These are phyloP conservation scores for Thielaviopsis euricoi DNA, from an alignment of 2,329 filamentous ascomycete species.

Conservation along the genomic window DNA sequence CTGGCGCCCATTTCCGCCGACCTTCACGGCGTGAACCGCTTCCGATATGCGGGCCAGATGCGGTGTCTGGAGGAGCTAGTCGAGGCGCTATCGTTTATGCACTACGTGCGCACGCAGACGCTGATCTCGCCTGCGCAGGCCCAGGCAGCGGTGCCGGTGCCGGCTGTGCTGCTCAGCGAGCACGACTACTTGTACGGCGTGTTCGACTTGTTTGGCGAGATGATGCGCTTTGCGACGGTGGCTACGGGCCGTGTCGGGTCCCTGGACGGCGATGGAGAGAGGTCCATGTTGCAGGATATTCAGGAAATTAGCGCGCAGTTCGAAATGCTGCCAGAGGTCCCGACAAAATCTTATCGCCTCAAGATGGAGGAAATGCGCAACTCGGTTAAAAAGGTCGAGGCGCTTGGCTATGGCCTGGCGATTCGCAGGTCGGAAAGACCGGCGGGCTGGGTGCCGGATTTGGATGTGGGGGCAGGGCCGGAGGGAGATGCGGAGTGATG, in stretches of 20 bases:
- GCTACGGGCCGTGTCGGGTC: constrained; percentile 59
- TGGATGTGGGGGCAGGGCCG: constrained; percentile 19
- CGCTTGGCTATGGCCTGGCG: constrained; percentile 69
- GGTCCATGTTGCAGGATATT: constrained; percentile 64
- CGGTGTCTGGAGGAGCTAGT: constrained; percentile 87
- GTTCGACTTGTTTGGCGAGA: constrained; percentile 85
- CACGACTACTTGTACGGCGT: constrained; percentile 83
- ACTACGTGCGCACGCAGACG: constrained; percentile 66
- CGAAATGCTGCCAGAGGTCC: constrained; percentile 51
- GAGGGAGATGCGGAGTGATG: neutral
- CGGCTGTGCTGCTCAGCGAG: constrained; percentile 38
- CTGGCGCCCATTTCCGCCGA: constrained; percentile 56
- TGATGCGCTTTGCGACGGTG: constrained; percentile 93
- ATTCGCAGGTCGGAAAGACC: constrained; percentile 80
- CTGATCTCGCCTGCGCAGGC: constrained; percentile 55
- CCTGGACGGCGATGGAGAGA: constrained; percentile 20
- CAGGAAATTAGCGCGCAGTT: constrained; percentile 61
- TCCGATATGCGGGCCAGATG: constrained; percentile 67
- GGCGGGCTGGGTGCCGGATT: constrained; percentile 79
- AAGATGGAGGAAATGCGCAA: constrained; percentile 78
- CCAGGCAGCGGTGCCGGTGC: constrained; percentile 27
- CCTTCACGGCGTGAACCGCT: constrained; percentile 59
- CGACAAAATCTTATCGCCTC: constrained; percentile 43
- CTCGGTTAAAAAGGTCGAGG: constrained; percentile 90
- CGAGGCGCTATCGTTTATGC: constrained; percentile 74